These are phyloP conservation scores for Neonothopanus nambi DNA, from an alignment of 1,284 basidiomycete species.

Conservation along the genomic window DNA sequence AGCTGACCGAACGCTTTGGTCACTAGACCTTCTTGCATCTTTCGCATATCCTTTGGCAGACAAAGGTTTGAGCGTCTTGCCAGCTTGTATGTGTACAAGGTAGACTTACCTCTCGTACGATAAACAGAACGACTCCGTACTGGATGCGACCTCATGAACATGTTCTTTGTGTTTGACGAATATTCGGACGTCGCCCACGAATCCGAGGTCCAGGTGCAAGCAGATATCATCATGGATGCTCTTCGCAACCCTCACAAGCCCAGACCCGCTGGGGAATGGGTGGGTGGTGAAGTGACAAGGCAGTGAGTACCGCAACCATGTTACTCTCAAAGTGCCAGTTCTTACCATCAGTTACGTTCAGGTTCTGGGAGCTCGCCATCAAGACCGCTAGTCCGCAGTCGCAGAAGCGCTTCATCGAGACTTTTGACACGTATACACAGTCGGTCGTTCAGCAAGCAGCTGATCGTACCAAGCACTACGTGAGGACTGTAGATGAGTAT, in stretches of 20 bases:
- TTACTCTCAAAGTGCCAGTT: constrained; percentile 23
- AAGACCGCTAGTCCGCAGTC: constrained; percentile 33
- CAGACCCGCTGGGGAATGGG: constrained; percentile 29
- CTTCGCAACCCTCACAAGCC: constrained; percentile 32
- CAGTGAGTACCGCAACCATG: constrained; percentile 22
- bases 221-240: constrained; percentile 34
- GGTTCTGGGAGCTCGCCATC: constrained; percentile 41
- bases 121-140: neutral
- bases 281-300: constrained; percentile 31
- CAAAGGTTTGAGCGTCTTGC: no score
- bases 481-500: constrained; percentile 39
- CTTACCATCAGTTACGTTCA: constrained; percentile 27
- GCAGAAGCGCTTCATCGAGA: constrained; percentile 38
- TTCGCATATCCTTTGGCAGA: constrained; percentile 16
- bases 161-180: constrained; percentile 45
- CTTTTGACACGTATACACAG: constrained; percentile 38
- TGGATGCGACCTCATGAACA: constrained; percentile 42
- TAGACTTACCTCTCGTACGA: neutral
- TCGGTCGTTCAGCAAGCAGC: constrained; percentile 42
- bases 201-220: constrained; percentile 18
- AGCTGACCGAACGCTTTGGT: no score
- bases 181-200: constrained; percentile 36
- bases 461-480: constrained; percentile 33
- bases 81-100: no score
- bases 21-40: constrained; percentile 17